Conservation (phyloP, 768 basidiomycete genomes). For the Amanita thiersii region DNA sequence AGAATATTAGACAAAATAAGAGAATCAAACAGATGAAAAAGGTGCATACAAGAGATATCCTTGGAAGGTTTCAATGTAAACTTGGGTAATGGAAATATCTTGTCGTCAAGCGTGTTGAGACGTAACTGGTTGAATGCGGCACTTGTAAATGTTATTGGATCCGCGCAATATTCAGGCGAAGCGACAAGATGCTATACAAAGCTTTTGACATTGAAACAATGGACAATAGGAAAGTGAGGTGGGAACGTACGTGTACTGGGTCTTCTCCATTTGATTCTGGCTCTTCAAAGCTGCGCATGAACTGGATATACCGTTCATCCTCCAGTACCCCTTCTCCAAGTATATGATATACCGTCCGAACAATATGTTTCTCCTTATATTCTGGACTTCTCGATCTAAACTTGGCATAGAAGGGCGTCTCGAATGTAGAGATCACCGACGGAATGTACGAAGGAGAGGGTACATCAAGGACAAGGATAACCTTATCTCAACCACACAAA, state of each 20-base stretch:
- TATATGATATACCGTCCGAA: slow-evolving; percentile 61
- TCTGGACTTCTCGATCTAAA: slow-evolving; percentile 36
- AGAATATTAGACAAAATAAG: not conserved
- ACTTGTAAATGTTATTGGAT: slow-evolving; percentile 69
- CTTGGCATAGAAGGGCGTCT: slow-evolving; percentile 35
- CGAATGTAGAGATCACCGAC: slow-evolving; percentile 40
- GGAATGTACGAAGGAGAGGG: slow-evolving; percentile 53
- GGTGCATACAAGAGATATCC: slow-evolving; percentile 31
- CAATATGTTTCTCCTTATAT: slow-evolving; percentile 30
- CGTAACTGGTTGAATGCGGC: slow-evolving; percentile 66
- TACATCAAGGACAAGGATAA: slow-evolving; percentile 62
- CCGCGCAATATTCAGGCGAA: slow-evolving; percentile 48
- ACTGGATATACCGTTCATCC: slow-evolving; percentile 57
- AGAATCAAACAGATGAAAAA: not conserved
- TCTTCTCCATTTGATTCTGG: slow-evolving; percentile 22
- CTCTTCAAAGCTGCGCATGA: slow-evolving; percentile 65
- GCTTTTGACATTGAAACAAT: slow-evolving; percentile 6
- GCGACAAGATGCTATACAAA: slow-evolving; percentile 63
- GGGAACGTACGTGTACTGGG: slow-evolving; percentile 33
- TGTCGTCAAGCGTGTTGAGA: slow-evolving; percentile 60
- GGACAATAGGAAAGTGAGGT: not conserved
- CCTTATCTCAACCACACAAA: too few species aligned
- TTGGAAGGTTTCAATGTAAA: slow-evolving; percentile 34
- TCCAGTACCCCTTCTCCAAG: slow-evolving; percentile 65
- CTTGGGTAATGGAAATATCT: slow-evolving; percentile 66